Base-by-base conservation (phyloP, 805 yeast genomes). In the Saturnispora dispora region DNA sequence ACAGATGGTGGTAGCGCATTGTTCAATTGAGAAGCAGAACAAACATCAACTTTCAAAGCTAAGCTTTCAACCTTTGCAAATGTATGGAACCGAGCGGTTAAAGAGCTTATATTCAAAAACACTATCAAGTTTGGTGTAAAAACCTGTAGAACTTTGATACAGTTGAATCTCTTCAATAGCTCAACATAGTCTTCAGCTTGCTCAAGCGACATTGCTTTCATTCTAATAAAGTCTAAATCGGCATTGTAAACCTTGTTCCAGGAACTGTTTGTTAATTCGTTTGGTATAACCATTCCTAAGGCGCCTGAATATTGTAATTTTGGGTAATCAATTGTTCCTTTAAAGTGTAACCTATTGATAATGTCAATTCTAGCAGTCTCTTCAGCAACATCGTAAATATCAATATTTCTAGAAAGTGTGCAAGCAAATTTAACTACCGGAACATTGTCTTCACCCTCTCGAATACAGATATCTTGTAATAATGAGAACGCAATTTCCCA, bases 241-340 rank as follows among this genome's bases (percentile, higher is more conserved):
- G 30, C 9, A 28, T 32, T 32, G 25, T 45, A 17, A 5, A 45
- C 30, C 28, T 45, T 36, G 20, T 28, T 45, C 47, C 47, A 45
- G 10, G 47, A 45, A 30, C n/a, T 10, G 10, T 30, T 22, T 11
- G 9, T 11, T n/a, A 45, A 13, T 30, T 28, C 30, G 18, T 32
- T 45, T 3, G 47, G 47, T 15, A 45, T 45, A 9, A 45, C 27
- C 47, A 45, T 45, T 7, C 47, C 47, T 22, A 45, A 45, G 6
- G 47, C 36, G 15, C 47, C 47, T n/a, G 47, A 45, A 32, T 45
- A 45, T 45, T 45, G 32, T n/a, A 45, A 22, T 13, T 18, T 45
- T 8, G 47, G 47, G 9, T 45, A 45, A 15, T 32, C 13, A 15
- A 40, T 7, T 5, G 44, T 20, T 13, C 30, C 27, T 20, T 18